These are phyloP conservation scores for Gardenia jasminoides DNA, from an alignment of 257 asterid species.

Conservation along the genomic window DNA sequence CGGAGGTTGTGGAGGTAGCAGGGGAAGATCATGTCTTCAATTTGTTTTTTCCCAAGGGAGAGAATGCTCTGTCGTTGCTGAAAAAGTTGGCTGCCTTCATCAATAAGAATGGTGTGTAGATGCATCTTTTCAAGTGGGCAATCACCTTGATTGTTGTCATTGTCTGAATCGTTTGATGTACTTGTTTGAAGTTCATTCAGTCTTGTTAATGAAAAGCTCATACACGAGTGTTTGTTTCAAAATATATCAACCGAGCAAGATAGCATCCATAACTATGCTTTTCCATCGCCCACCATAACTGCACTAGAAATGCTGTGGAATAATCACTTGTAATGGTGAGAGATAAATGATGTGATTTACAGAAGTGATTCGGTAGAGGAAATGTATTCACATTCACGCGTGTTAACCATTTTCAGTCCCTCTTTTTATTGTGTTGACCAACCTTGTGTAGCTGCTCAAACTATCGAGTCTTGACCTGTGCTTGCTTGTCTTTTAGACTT, in stretches of 20 bases:
- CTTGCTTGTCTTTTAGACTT: too few relatives aligned
- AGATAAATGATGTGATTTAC: background rate
- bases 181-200: background rate
- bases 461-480: too few relatives aligned
- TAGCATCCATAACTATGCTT: too few relatives aligned
- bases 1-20: conserved; percentile 48
- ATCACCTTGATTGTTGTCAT: background rate
- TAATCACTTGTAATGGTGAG: too few relatives aligned
- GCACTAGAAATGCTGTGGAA: too few relatives aligned
- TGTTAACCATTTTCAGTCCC: too few relatives aligned
- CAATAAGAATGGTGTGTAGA: conserved; percentile 16
- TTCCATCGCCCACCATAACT: too few relatives aligned
- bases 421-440: too few relatives aligned
- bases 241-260: background rate
- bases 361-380: too few relatives aligned
- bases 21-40: conserved; percentile 49
- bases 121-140: background rate
- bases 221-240: background rate
- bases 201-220: background rate
- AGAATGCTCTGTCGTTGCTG: conserved; percentile 34
- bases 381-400: too few relatives aligned
- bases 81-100: conserved; percentile 39
- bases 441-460: too few relatives aligned
- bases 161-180: background rate
- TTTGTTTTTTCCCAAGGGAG: conserved; percentile 26